Percentiles rank a stretch among this genome's conserved stretches.
Evolutionary conservation across 2,329 filamentous ascomycete species (phyloP).

Genomic region (Cercospora janseana): DNA sequence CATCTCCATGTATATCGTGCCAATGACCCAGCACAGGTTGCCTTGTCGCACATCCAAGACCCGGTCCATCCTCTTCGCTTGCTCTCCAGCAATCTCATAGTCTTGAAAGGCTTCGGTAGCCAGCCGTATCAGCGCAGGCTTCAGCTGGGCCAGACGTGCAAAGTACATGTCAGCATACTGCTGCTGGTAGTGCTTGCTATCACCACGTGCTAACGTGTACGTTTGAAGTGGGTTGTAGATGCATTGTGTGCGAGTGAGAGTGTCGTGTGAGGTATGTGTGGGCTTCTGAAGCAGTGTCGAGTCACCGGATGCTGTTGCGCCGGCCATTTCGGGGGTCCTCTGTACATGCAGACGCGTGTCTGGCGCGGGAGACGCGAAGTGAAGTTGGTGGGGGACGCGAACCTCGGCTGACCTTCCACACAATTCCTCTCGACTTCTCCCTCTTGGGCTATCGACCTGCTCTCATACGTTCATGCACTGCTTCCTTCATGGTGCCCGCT

Average conservation of each 20-base stretch:
- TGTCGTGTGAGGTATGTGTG: conserved; percentile 40
- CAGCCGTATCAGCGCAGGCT: conserved; percentile 73
- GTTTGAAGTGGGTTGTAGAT: conserved; percentile 72
- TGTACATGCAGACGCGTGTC: background rate
- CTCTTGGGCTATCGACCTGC: no score
- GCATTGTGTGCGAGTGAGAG: conserved; percentile 55
- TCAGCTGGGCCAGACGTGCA: conserved; percentile 80
- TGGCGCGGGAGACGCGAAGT: conserved; percentile 13
- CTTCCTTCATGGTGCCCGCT: no score
- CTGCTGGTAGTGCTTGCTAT: conserved; percentile 74
- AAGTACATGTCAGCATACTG: conserved; percentile 99
- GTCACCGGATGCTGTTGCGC: conserved; percentile 22
- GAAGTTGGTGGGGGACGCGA: no score
- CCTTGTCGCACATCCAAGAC: conserved; percentile 95
- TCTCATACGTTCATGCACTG: no score
- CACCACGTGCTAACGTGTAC: conserved; percentile 67
- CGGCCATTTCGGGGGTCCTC: conserved; percentile 24
- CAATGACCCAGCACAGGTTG: conserved; percentile 89
- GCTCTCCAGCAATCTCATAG: conserved; percentile 72
- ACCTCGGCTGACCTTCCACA: no score
- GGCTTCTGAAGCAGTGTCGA: conserved; percentile 28
- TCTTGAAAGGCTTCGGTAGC: conserved; percentile 75
- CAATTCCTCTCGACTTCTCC: no score
- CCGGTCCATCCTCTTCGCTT: conserved; percentile 72
- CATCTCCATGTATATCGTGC: conserved; percentile 98